A percentile compares a stretch with the other conserved stretches of the same genome.
phyloP scores from a whole-genome alignment of 352 stramenopile species.

The Blastocystis sp. region DNA sequence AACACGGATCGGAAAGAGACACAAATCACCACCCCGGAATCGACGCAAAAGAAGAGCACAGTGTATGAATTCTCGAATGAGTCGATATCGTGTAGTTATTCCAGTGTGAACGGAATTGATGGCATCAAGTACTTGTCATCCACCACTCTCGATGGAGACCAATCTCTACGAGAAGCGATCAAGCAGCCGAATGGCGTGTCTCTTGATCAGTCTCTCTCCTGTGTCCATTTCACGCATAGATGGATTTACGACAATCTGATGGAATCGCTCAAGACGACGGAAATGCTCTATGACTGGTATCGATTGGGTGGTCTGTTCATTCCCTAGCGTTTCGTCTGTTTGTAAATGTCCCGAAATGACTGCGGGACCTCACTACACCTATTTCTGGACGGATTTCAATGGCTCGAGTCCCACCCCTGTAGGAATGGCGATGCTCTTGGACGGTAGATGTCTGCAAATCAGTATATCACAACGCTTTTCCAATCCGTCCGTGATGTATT shows the following conservation, averaged over 20 bases:
- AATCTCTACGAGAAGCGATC: neutral
- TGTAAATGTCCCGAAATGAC: slow-evolving; percentile 51
- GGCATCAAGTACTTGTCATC: neutral
- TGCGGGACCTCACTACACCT: slow-evolving; percentile 50
- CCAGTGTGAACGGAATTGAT: neutral
- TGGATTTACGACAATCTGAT: slow-evolving; percentile 44
- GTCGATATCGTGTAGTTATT: neutral
- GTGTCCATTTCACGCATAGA: neutral
- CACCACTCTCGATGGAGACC: slow-evolving; percentile 1
- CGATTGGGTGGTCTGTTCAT: neutral
- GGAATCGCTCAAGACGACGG: slow-evolving; percentile 21
- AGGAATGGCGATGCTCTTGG: neutral
- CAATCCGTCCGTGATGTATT: slow-evolving; percentile 33
- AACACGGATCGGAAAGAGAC: neutral
- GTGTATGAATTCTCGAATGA: neutral
- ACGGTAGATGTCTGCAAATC: slow-evolving; percentile 8
- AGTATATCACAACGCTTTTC: slow-evolving; percentile 51
- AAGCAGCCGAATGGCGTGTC: neutral
- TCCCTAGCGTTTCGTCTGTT: neutral
- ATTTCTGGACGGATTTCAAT: slow-evolving; percentile 55
- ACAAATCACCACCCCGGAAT: neutral
- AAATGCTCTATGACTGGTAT: slow-evolving; percentile 35
- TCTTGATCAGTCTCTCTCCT: neutral
- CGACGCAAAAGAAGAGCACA: neutral
- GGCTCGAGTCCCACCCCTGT: slow-evolving; percentile 10